phyloP scores from a whole-genome alignment of 2,329 filamentous ascomycete genomes.

The Zasmidium angulare region DNA sequence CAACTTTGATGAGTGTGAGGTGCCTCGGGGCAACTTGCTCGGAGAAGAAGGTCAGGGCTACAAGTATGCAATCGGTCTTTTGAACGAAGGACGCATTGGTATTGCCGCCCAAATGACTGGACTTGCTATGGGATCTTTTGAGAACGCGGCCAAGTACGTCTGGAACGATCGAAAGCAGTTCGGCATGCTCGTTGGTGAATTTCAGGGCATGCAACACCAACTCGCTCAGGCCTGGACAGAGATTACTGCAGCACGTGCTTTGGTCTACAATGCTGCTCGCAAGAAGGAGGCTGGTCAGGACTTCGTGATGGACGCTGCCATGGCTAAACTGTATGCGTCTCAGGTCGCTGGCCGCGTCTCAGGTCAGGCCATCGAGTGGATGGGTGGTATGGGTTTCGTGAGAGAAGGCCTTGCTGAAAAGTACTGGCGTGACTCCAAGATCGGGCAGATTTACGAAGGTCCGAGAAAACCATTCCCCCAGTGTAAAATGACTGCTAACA shows the following conservation, averaged over 20 bases:
- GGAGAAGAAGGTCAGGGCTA: slow-evolving; percentile 90
- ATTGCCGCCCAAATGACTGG: slow-evolving; percentile 99
- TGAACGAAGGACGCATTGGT: slow-evolving; percentile 96
- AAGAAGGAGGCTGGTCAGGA: slow-evolving; percentile 98
- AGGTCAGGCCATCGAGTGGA: slow-evolving; percentile 91
- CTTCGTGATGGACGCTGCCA: slow-evolving; percentile 93
- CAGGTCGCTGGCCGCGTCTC: slow-evolving; percentile 89
- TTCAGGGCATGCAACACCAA: slow-evolving; percentile 99
- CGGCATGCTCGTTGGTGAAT: slow-evolving; percentile 86
- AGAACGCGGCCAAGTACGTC: slow-evolving; percentile 90
- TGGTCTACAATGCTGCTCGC: slow-evolving; percentile 93
- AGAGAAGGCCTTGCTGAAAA: slow-evolving; percentile 96
- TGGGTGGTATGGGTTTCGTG: slow-evolving; percentile 99
- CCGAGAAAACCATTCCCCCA: slow-evolving; percentile 41
- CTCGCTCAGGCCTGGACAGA: slow-evolving; percentile 94
- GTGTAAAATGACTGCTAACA: slow-evolving; percentile 11
- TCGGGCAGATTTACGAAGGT: slow-evolving; percentile 81
- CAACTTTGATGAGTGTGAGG: slow-evolving; percentile 93
- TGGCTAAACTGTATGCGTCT: slow-evolving; percentile 94
- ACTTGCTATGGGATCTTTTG: slow-evolving; percentile 87
- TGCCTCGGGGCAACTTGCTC: slow-evolving; percentile 84
- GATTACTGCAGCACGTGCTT: slow-evolving; percentile 82
- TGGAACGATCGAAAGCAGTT: slow-evolving; percentile 99
- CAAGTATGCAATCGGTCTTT: slow-evolving; percentile 90
- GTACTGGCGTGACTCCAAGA: slow-evolving; percentile 97